phyloP scores from a whole-genome alignment of 2,329 filamentous ascomycete species.

The Didymellaceae sp. region DNA sequence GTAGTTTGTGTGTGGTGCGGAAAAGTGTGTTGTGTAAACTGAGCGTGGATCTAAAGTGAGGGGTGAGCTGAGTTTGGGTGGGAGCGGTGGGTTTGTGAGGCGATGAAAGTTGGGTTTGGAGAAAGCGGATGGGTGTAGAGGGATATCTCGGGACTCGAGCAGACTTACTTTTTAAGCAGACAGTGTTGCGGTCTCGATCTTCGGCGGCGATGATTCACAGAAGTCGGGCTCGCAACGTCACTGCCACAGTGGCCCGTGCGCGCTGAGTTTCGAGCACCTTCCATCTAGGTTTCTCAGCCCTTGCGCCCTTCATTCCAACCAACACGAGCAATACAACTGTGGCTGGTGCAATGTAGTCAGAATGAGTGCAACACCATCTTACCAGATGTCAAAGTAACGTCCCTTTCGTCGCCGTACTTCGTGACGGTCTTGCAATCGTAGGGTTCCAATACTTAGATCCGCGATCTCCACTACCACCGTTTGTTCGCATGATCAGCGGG shows the following conservation, averaged over 20 bases:
- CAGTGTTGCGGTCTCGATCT: constrained; percentile 15
- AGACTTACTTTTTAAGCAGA: constrained; percentile 18
- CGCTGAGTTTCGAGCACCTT: constrained; percentile 13
- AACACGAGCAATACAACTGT: constrained; percentile 2
- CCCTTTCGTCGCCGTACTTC: not conserved
- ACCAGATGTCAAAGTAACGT: not conserved
- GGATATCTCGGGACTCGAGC: not conserved
- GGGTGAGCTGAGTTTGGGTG: constrained; percentile 21
- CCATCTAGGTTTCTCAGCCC: constrained; percentile 19
- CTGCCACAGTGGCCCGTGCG: constrained; percentile 17
- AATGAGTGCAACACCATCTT: not conserved
- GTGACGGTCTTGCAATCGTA: not conserved
- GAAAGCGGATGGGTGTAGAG: constrained; percentile 9
- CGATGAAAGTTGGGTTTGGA: constrained; percentile 3
- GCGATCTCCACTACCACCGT: no score
- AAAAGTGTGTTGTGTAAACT: constrained; percentile 16
- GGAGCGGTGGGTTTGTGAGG: constrained; percentile 18
- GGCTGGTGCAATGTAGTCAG: constrained; percentile 6
- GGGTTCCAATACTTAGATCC: no score
- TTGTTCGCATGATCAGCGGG: no score
- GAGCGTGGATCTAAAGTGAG: constrained; percentile 17
- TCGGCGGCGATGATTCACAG: constrained; percentile 18
- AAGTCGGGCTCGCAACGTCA: constrained; percentile 15
- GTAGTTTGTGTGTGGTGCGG: constrained; percentile 8
- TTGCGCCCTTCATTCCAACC: constrained; percentile 24